Percentiles rank a stretch among this genome's conserved stretches.
Conservation (phyloP, 2,329 filamentous ascomycete species). For the Fusarium tanahbumbuense region DNA sequence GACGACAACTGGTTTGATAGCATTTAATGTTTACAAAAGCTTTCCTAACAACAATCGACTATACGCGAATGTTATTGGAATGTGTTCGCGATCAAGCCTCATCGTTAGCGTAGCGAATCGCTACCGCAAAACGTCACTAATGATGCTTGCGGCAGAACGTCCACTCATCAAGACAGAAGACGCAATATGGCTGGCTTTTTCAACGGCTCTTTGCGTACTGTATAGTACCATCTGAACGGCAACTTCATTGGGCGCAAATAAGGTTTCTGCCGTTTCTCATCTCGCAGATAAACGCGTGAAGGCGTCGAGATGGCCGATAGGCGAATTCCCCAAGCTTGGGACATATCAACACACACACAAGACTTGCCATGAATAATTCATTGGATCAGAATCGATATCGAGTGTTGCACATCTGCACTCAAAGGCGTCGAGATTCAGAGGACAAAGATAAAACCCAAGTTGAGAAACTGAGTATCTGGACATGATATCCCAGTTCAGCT, state of each 20-base stretch:
- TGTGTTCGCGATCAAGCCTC: conserved; percentile 15
- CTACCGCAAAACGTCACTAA: conserved; percentile 27
- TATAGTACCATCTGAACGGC: not conserved
- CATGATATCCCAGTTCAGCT: not conserved
- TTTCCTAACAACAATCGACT: not conserved
- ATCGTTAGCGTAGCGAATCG: conserved; percentile 9
- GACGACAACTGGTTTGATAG: not conserved
- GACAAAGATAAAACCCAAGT: not conserved
- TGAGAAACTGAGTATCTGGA: not conserved
- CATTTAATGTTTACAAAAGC: not conserved
- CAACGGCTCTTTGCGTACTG: conserved; percentile 15
- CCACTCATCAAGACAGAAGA: not conserved
- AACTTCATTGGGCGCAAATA: conserved; percentile 21
- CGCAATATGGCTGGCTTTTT: conserved; percentile 8
- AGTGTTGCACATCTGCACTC: not conserved
- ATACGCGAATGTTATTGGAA: conserved; percentile 10
- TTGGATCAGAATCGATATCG: not conserved
- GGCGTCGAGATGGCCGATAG: conserved; percentile 11
- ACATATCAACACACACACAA: not conserved
- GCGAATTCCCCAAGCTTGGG: not conserved
- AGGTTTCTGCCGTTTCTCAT: conserved; percentile 30
- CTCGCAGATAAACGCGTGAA: conserved; percentile 8
- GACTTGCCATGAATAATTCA: not conserved
- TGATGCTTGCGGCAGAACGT: conserved; percentile 34
- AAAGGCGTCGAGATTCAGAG: not conserved